Percentiles rank a stretch among this genome's conserved stretches.
Conservation (phyloP, 1,139 yeast genomes). For the Yamadazyma atmosphaerica region DNA sequence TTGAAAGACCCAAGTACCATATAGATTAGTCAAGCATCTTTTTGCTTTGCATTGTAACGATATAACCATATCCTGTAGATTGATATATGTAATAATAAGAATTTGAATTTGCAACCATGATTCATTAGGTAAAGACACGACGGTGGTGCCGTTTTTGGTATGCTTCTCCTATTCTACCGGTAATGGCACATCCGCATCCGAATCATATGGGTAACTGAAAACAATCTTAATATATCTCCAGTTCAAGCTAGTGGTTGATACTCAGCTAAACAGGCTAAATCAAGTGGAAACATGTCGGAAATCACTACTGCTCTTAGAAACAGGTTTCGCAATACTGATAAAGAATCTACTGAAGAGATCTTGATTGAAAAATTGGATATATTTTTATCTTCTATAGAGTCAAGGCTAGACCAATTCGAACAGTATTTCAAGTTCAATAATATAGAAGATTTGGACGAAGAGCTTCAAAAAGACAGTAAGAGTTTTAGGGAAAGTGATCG, state of each 20-base stretch:
- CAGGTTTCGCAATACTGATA: conserved; percentile 11
- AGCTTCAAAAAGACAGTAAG: conserved; percentile 1
- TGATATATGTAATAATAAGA: background rate
- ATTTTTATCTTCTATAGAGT: conserved; percentile 55
- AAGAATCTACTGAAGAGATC: conserved; percentile 43
- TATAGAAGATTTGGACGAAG: conserved; percentile 14
- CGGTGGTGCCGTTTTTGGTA: background rate
- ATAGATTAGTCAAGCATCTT: background rate
- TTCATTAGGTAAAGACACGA: too few species aligned
- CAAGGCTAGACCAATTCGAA: conserved; percentile 52
- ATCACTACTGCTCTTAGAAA: conserved; percentile 16
- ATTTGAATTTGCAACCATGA: too few species aligned
- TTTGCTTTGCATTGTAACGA: too few species aligned
- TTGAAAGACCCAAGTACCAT: conserved; percentile 20
- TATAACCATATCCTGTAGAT: too few species aligned
- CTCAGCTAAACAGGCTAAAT: too few species aligned
- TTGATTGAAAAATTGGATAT: conserved; percentile 52
- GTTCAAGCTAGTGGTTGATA: too few species aligned
- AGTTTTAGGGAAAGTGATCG: too few species aligned
- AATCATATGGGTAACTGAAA: too few species aligned
- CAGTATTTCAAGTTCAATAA: conserved; percentile 41
- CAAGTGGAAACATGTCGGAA: conserved; percentile 13
- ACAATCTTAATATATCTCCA: too few species aligned
- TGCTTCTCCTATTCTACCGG: conserved; percentile 2
- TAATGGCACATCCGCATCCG: background rate